Percentiles rank a stretch among this genome's conserved stretches.
phyloP scores from a whole-genome alignment of 176 grass and related monocot genomes.

The Saccharum officinarum region DNA sequence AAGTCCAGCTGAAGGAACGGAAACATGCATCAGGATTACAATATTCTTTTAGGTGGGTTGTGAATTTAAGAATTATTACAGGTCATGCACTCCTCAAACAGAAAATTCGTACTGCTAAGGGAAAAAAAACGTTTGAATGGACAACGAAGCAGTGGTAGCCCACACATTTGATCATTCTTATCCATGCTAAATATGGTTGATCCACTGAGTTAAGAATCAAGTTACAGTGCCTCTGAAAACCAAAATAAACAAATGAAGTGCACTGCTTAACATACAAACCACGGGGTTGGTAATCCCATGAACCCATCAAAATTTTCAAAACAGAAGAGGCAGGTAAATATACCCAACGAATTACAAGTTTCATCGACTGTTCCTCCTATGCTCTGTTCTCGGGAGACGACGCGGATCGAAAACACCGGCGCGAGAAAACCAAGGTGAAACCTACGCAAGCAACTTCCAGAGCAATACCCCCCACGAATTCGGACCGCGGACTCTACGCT shows the following conservation, averaged over 20 bases:
- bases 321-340: background rate
- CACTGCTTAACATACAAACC: background rate
- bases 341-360: background rate
- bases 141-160: background rate
- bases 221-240: background rate
- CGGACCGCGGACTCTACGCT: background rate
- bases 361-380: background rate
- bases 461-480: background rate
- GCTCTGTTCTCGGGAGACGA: background rate
- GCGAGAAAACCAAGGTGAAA: background rate
- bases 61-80: slow-evolving; percentile 2
- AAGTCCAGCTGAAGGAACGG: background rate
- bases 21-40: slow-evolving; percentile 1
- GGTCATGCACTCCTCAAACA: background rate
- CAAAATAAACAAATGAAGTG: background rate
- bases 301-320: background rate
- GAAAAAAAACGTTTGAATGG: background rate
- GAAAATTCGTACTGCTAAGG: background rate
- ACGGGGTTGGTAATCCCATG: background rate
- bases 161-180: background rate
- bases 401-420: background rate
- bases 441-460: background rate
- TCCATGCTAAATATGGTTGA: background rate
- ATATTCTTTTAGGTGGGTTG: background rate
- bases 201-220: background rate